Evolutionary conservation across 257 asterid species (phyloP).

Genomic region (Anisodus acutangulus): DNA sequence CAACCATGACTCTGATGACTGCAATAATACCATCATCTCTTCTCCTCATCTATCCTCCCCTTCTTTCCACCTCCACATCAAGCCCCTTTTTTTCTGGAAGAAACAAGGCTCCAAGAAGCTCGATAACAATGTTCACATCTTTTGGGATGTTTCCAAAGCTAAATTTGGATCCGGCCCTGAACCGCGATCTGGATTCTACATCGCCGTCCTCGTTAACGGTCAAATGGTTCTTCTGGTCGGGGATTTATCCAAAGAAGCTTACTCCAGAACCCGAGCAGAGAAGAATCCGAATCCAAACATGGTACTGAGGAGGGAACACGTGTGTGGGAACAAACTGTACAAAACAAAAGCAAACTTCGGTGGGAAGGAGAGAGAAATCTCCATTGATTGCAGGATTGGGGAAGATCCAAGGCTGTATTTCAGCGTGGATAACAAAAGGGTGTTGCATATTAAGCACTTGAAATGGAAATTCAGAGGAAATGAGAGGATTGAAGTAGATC

Average conservation of each 20-base stretch:
- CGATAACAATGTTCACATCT: constrained; percentile 33
- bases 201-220: constrained; percentile 47
- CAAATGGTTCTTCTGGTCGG: constrained; percentile 53
- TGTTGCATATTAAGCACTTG: constrained; percentile 55
- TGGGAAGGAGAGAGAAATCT: constrained; percentile 43
- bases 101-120: constrained; percentile 54
- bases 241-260: constrained; percentile 42
- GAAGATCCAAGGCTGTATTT: constrained; percentile 49
- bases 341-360: constrained; percentile 47
- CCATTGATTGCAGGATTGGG: constrained; percentile 50
- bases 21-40: not conserved
- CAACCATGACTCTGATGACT: constrained; percentile 4
- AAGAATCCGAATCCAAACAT: constrained; percentile 21
- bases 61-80: constrained; percentile 52
- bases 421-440: constrained; percentile 44
- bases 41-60: constrained; percentile 1
- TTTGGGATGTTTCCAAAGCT: constrained; percentile 61
- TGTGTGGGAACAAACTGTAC: constrained; percentile 52
- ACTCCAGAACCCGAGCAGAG: constrained; percentile 31
- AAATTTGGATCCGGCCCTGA: constrained; percentile 63
- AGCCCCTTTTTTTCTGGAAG: constrained; percentile 48
- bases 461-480: constrained; percentile 78
- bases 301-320: constrained; percentile 59
- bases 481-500: constrained; percentile 56
- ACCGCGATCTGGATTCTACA: constrained; percentile 54